A percentile compares a stretch with the other conserved stretches of the same genome.
Evolutionary conservation across 768 basidiomycete species (phyloP).

Genomic region (Holtermanniella nyarrowii): DNA sequence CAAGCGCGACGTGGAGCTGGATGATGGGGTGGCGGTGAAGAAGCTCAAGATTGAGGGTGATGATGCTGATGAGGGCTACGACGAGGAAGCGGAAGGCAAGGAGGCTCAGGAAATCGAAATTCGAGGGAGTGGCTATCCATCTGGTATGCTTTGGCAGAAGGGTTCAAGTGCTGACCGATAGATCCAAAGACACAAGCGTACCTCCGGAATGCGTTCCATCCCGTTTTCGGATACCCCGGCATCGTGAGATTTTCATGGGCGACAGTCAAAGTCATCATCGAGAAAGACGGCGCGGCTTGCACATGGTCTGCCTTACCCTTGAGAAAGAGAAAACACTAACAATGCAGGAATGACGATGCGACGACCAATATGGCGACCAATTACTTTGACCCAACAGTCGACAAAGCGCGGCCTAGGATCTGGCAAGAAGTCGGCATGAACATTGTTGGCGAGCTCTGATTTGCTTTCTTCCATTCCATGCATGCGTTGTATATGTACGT

Average conservation of each 20-base stretch:
- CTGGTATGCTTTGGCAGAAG: conserved; percentile 52
- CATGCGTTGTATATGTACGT: no score
- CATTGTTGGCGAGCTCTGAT: conserved; percentile 59
- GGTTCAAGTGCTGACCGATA: conserved; percentile 27
- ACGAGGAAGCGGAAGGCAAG: conserved; percentile 6
- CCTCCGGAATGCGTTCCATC: conserved; percentile 64
- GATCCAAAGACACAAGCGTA: conserved; percentile 90
- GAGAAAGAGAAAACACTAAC: not conserved
- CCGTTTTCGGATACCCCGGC: conserved; percentile 83
- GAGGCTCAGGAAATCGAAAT: conserved; percentile 19
- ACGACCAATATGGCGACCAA: conserved; percentile 63
- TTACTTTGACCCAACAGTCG: conserved; percentile 62
- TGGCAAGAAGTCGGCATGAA: conserved; percentile 63
- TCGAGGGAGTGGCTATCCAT: conserved; percentile 83
- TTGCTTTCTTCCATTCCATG: no score
- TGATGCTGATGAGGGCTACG: conserved; percentile 2
- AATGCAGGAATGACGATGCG: conserved; percentile 62
- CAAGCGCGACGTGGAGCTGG: conserved; percentile 29
- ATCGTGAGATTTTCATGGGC: conserved; percentile 92
- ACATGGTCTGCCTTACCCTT: conserved; percentile 56
- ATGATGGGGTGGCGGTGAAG: conserved; percentile 35
- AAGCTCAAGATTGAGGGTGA: conserved; percentile 41
- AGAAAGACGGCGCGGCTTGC: conserved; percentile 64
- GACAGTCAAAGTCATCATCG: conserved; percentile 73
- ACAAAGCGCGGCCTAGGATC: conserved; percentile 63